Base-by-base conservation (phyloP, 2,329 filamentous ascomycete species). In the Alternaria solani region DNA sequence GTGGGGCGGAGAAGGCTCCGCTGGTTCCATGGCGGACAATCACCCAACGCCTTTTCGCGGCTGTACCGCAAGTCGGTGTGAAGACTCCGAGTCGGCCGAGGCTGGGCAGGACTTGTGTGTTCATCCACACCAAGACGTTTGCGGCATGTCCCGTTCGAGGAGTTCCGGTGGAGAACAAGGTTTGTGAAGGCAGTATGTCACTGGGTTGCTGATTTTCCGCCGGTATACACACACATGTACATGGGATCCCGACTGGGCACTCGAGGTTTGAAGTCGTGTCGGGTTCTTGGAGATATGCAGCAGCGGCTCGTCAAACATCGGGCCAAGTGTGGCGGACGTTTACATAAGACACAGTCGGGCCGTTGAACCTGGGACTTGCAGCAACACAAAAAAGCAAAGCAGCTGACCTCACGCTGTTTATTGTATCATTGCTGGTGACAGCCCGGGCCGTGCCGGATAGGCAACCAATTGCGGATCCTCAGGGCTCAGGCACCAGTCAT, bases 401-500 rank as follows among this genome's bases (percentile, higher is more conserved):
- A 28, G 55, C 23, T 28, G 49, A 36, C 47, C 30, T 49, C n/a
- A 30, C 43, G 34, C 49, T 42, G 28, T 28, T 54, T 32, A 44
- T 14, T 28, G 48, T 32, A 44, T 14, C 25, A 46, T n/a, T 38
- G 38, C 32, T 57, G 46, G 30, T 70, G 69, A 68, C 65, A 71
- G 63, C 54, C 58, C 70, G 70, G 70, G 61, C 67, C 70, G 70
- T 69, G 61, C 70, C 70, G 70, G 55, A 41, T 49, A 51, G 59
- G 51, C 58, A 56, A 61, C 52, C 38, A 51, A 47, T 38, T 25
- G 41, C 51, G 46, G 62, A 57, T 59, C 51, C 42, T 59, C 38
- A 49, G 57, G 57, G 53, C 53, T 58, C 44, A 34, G 32, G 41
- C 54, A 55, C 49, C 49, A 30, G 34, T 39, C 32, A 25, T 57